Evolutionary conservation across 345 rosid species (phyloP).

Genomic region (Ricinus communis): DNA sequence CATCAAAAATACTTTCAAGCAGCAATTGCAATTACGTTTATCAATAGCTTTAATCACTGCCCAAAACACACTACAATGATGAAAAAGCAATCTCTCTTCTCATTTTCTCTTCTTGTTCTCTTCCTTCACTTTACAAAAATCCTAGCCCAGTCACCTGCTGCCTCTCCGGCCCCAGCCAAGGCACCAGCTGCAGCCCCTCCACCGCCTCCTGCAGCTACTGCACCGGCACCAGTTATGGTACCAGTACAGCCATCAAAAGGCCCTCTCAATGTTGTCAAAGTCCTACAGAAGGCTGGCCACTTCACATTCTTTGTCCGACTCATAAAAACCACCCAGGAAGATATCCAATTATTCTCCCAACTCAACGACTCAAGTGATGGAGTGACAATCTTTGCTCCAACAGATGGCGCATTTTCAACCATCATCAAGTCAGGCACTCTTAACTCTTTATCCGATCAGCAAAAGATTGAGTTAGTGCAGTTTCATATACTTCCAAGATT

Average conservation of each 20-base stretch:
- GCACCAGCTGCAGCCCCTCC: slow-evolving; percentile 3
- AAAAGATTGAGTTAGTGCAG: slow-evolving; percentile 22
- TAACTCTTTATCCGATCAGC: slow-evolving; percentile 19
- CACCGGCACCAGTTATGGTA: slow-evolving; percentile 20
- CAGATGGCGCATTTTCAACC: slow-evolving; percentile 17
- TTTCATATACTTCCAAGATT: slow-evolving; percentile 23
- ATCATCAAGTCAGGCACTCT: slow-evolving; percentile 20
- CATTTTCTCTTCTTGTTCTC: slow-evolving; percentile 20
- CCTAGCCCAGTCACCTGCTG: slow-evolving; percentile 16
- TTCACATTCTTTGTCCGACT: slow-evolving; percentile 24
- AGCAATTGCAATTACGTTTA: too few species aligned
- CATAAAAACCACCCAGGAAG: slow-evolving; percentile 25
- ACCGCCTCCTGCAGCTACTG: slow-evolving; percentile 2
- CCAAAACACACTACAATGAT: neutral
- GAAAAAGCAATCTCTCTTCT: slow-evolving; percentile 9
- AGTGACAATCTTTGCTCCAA: slow-evolving; percentile 24
- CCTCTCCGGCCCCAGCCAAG: slow-evolving; percentile 9
- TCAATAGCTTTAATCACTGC: neutral
- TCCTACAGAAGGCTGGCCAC: slow-evolving; percentile 26
- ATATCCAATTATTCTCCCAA: slow-evolving; percentile 25
- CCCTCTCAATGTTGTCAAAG: slow-evolving; percentile 21
- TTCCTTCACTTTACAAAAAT: slow-evolving; percentile 23
- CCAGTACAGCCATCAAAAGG: slow-evolving; percentile 23
- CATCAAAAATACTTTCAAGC: neutral
- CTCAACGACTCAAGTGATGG: slow-evolving; percentile 26